A percentile compares a stretch with the other conserved stretches of the same genome.
These are phyloP conservation scores for Phalaenopsis hybrid DNA, from an alignment of 116 monocot genomes.

Conservation along the genomic window DNA sequence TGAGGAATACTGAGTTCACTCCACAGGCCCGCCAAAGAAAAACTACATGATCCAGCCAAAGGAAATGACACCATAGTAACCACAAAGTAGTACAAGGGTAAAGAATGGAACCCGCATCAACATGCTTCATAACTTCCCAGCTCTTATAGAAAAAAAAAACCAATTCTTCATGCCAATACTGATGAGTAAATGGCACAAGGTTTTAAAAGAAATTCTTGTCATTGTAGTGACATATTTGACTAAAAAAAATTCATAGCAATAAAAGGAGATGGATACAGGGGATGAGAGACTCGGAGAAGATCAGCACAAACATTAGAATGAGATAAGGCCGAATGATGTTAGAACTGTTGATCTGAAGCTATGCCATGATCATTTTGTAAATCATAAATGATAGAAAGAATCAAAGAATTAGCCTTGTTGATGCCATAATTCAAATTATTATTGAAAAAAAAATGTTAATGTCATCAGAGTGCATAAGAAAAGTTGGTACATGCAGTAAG, in stretches of 20 bases:
- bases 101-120: too few species aligned
- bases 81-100: too few species aligned
- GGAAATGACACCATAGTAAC: too few species aligned
- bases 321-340: background rate
- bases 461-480: background rate
- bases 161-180: background rate
- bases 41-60: too few species aligned
- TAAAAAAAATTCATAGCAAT: background rate
- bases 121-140: too few species aligned
- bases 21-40: too few species aligned
- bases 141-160: background rate
- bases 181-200: background rate
- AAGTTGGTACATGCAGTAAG: background rate
- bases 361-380: background rate
- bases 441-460: too few species aligned
- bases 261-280: background rate
- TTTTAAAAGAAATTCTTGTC: background rate
- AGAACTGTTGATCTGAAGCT: background rate
- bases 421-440: background rate
- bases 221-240: background rate
- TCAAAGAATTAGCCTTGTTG: background rate
- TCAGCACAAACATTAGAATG: background rate
- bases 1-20: too few species aligned
- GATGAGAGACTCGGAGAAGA: background rate
- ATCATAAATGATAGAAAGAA: background rate